Conservation (phyloP, 2,329 filamentous ascomycete genomes). For the Xylariaceae sp. region DNA sequence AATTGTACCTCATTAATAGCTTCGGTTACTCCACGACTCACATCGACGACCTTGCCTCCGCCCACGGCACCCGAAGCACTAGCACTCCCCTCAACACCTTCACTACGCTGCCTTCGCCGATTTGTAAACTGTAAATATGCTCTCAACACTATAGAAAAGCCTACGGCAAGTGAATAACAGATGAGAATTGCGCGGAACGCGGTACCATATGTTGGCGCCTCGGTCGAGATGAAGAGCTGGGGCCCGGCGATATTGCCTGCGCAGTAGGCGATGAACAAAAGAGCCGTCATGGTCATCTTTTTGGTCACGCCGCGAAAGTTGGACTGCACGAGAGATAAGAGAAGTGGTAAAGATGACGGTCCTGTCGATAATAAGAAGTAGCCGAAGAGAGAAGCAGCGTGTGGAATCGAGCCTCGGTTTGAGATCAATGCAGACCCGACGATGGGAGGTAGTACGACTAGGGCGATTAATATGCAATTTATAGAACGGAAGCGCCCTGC, state of each 20-base stretch:
- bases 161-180: slow-evolving; percentile 59
- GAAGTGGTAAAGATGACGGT: slow-evolving; percentile 60
- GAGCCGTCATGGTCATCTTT: slow-evolving; percentile 64
- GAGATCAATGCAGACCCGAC: slow-evolving; percentile 62
- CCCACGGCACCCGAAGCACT: slow-evolving; percentile 50
- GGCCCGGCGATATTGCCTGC: slow-evolving; percentile 63
- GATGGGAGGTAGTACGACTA: slow-evolving; percentile 58
- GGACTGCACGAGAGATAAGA: slow-evolving; percentile 60
- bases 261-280: slow-evolving; percentile 63
- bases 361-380: slow-evolving; percentile 64
- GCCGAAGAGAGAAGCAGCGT: slow-evolving; percentile 58
- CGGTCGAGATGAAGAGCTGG: slow-evolving; percentile 58
- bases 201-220: slow-evolving; percentile 59
- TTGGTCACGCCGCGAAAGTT: slow-evolving; percentile 65
- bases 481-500: slow-evolving; percentile 58
- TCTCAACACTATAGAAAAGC: slow-evolving; percentile 52
- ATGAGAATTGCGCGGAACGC: slow-evolving; percentile 63
- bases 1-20: slow-evolving; percentile 48
- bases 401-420: slow-evolving; percentile 48
- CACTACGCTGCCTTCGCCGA: slow-evolving; percentile 47
- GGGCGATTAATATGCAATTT: slow-evolving; percentile 59
- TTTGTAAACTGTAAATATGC: slow-evolving; percentile 57
- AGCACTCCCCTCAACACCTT: slow-evolving; percentile 54
- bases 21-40: slow-evolving; percentile 36
- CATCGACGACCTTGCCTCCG: slow-evolving; percentile 45